These are phyloP conservation scores for Oryza australiensis DNA, from an alignment of 176 grass and related monocot species.

Conservation along the genomic window DNA sequence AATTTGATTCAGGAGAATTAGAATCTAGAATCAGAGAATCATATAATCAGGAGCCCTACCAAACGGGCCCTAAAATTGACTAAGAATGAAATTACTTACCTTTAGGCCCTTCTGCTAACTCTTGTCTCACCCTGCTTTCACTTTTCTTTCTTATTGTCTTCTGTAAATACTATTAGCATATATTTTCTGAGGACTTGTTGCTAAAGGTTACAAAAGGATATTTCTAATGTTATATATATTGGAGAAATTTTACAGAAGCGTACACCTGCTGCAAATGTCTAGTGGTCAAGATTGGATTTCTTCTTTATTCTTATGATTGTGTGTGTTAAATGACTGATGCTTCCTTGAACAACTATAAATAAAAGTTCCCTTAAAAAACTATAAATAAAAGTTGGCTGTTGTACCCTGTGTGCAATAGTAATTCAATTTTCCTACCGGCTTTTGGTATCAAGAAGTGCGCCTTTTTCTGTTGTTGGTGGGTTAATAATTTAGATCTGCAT, in stretches of 20 bases:
- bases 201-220: conserved; percentile 12
- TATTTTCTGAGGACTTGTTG: not conserved
- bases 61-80: no score
- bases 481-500: conserved; percentile 7
- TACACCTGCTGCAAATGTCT: not conserved
- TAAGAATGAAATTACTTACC: not conserved
- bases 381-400: not conserved
- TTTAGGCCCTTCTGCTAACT: conserved; percentile 7
- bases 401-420: not conserved
- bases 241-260: not conserved
- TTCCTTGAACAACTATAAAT: conserved; percentile 9
- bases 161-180: not conserved
- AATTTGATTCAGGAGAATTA: no score
- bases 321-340: conserved; percentile 10
- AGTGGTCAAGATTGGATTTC: not conserved
- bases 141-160: not conserved
- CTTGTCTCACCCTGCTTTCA: not conserved
- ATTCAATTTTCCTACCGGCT: not conserved
- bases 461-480: not conserved
- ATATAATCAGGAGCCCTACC: no score
- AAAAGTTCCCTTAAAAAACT: conserved; percentile 10
- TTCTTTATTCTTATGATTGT: conserved; percentile 16
- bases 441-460: not conserved
- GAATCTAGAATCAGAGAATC: no score
- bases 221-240: conserved; percentile 11